Evolutionary conservation across 2,329 filamentous ascomycete species (phyloP).

Genomic region (Fusarium irregulare): DNA sequence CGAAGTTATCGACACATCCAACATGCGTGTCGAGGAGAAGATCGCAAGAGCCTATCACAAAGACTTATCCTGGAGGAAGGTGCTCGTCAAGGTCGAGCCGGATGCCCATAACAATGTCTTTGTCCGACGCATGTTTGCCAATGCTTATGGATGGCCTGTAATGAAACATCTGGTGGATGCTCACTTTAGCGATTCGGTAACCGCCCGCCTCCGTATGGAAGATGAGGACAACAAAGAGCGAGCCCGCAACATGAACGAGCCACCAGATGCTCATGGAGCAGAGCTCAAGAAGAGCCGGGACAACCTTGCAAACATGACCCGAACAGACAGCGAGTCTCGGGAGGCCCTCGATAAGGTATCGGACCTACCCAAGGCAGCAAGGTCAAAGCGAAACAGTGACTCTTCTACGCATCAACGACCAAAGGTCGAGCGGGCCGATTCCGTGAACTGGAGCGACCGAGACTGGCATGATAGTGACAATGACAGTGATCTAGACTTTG

Average conservation of each 20-base stretch:
- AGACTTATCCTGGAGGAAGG: slow-evolving; percentile 94
- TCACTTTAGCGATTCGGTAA: slow-evolving; percentile 82
- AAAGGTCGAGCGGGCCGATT: slow-evolving; percentile 58
- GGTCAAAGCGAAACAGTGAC: slow-evolving; percentile 40
- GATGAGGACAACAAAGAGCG: slow-evolving; percentile 75
- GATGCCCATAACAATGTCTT: slow-evolving; percentile 99
- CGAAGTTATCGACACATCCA: slow-evolving; percentile 66
- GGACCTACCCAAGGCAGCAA: slow-evolving; percentile 54
- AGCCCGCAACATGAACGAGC: slow-evolving; percentile 68
- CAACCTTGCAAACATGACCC: slow-evolving; percentile 23
- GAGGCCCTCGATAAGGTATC: slow-evolving; percentile 59
- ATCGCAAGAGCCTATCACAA: slow-evolving; percentile 96
- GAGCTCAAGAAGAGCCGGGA: slow-evolving; percentile 64
- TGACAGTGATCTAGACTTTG: slow-evolving; percentile 46
- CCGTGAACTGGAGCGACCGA: slow-evolving; percentile 70
- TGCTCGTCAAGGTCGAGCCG: slow-evolving; percentile 92
- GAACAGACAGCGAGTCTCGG: slow-evolving; percentile 47
- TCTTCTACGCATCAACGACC: slow-evolving; percentile 22
- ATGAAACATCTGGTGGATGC: slow-evolving; percentile 94
- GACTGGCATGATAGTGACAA: slow-evolving; percentile 42
- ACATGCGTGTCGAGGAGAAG: slow-evolving; percentile 95
- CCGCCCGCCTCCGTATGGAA: slow-evolving; percentile 73
- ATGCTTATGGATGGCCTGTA: slow-evolving; percentile 97
- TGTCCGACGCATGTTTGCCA: slow-evolving; percentile 94
- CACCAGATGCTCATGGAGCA: slow-evolving; percentile 70